Conservation (phyloP, 1,284 basidiomycete species). For the Mixia osmundae region DNA sequence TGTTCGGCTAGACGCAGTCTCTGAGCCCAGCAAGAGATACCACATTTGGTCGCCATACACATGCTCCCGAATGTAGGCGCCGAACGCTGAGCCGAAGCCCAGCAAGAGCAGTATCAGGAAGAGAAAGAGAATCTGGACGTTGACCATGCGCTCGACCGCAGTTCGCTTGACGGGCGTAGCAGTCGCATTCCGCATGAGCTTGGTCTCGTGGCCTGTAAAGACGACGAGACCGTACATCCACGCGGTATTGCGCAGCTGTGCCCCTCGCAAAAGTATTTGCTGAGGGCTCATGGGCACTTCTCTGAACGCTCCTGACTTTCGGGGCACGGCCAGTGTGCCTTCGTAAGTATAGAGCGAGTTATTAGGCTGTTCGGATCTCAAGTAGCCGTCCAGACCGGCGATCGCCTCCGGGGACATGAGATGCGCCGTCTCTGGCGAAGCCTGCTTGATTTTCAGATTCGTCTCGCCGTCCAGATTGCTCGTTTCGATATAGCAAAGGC, state of each 20-base stretch:
- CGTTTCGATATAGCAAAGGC: slow-evolving; percentile 27
- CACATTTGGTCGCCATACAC: slow-evolving; percentile 15
- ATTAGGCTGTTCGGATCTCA: slow-evolving; percentile 82
- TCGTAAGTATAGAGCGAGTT: slow-evolving; percentile 82
- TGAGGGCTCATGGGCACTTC: too few relatives aligned
- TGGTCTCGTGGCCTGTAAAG: slow-evolving; percentile 86
- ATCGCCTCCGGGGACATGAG: slow-evolving; percentile 76
- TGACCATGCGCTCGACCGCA: slow-evolving; percentile 86
- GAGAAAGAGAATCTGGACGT: slow-evolving; percentile 86
- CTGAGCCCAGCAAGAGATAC: slow-evolving; percentile 27
- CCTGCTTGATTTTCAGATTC: slow-evolving; percentile 68
- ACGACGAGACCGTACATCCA: slow-evolving; percentile 89
- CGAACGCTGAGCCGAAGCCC: slow-evolving; percentile 76
- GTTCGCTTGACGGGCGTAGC: slow-evolving; percentile 92
- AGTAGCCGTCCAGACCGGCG: slow-evolving; percentile 57
- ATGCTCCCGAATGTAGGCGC: slow-evolving; percentile 47
- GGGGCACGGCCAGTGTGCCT: slow-evolving; percentile 45
- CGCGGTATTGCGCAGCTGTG: slow-evolving; percentile 69
- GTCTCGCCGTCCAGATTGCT: slow-evolving; percentile 68
- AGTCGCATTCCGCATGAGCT: slow-evolving; percentile 94
- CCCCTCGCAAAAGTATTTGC: slow-evolving; percentile 76
- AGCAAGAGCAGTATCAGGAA: slow-evolving; percentile 69
- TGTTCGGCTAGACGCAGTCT: slow-evolving; percentile 29
- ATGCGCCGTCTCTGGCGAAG: slow-evolving; percentile 46
- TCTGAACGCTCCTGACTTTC: too few relatives aligned